Evolutionary conservation across 805 yeast species (phyloP), one percentile per base, ranked within the genome.

Genomic region (Yamadazyma paraphyllophila): DNA sequence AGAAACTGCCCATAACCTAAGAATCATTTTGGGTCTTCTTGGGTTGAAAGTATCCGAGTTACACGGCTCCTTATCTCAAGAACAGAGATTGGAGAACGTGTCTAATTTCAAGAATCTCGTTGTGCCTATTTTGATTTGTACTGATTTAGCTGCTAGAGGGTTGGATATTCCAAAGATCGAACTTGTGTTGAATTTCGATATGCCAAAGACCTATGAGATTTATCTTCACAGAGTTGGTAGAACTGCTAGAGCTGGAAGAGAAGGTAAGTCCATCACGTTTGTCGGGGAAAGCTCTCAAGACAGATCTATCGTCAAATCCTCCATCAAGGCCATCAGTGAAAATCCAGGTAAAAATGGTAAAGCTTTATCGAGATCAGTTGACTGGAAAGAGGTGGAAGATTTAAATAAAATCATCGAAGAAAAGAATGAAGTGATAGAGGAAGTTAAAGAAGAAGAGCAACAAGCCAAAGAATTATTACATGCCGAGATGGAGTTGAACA

Each of bases 121-220:
- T 3, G 96, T 91, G 27, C 96, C 98, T 1, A 82, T 92, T 8
- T 74, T 94, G 48, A 76, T 94, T 34, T 94, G 98, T 83, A 94
- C 99, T 0, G 99, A 94, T 77, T 78, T 94, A 65, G 99, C 99
- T 2, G 92, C 99, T 25, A 87, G 99, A 81, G 99, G 99, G 77
- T 78, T 94, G 62, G 99, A 94, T 85, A 94, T 94, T 60, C 98
- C 98, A 50, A 92, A 92, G 68, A 91, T 94, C 63, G 98, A 91
- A 64, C 82, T 85, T 48, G 99, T 94, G 39, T 79, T 94, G 60
- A 94, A 94, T 68, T 94, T 77, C 65, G 99, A 94, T 61, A 88
- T 94, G 95, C 99, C 99, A 41, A 88, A 88, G 64, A 76, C 87
- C 26, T 84, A 87, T 59, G 99, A 94, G 54, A 79, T 92, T 32